phyloP scores from a whole-genome alignment of 2,329 filamentous ascomycete species.

The Metarhizium brunneum region DNA sequence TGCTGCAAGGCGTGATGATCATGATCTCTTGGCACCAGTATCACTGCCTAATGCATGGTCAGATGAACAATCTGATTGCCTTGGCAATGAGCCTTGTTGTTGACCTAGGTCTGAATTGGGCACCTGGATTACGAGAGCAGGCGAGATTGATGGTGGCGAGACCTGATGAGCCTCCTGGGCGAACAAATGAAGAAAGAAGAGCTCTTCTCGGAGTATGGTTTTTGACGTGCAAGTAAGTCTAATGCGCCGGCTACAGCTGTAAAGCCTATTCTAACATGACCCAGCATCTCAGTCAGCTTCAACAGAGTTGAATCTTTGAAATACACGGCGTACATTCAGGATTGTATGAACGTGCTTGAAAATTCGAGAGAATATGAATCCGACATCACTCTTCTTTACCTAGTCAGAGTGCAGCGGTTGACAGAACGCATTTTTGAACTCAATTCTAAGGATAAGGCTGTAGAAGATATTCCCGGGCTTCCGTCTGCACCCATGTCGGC shows the following conservation, averaged over 20 bases:
- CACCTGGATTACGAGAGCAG: conserved; percentile 31
- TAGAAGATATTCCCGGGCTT: conserved; percentile 24
- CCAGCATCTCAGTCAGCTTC: conserved; percentile 30
- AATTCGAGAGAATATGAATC: conserved; percentile 33
- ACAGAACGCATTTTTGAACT: conserved; percentile 39
- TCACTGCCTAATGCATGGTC: conserved; percentile 43
- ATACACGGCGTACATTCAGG: conserved; percentile 43
- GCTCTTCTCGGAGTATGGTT: conserved; percentile 45
- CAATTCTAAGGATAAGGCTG: conserved; percentile 23
- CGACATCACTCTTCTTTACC: conserved; percentile 35
- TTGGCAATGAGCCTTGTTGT: conserved; percentile 37
- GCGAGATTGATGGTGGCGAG: conserved; percentile 32
- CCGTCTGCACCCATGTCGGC: conserved; percentile 32
- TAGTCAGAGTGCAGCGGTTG: conserved; percentile 40
- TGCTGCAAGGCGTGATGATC: conserved; percentile 39
- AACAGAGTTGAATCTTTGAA: conserved; percentile 36
- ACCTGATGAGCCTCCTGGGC: conserved; percentile 25
- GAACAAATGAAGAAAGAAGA: conserved; percentile 44
- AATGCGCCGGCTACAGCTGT: not conserved
- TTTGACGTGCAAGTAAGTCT: conserved; percentile 39
- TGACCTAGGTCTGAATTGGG: conserved; percentile 36
- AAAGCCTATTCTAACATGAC: not conserved
- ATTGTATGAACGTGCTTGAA: conserved; percentile 38
- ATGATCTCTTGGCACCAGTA: conserved; percentile 44
- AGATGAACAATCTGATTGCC: conserved; percentile 40